Base-by-base conservation (phyloP, 345 rosid species). In the Citrus reticulata region DNA sequence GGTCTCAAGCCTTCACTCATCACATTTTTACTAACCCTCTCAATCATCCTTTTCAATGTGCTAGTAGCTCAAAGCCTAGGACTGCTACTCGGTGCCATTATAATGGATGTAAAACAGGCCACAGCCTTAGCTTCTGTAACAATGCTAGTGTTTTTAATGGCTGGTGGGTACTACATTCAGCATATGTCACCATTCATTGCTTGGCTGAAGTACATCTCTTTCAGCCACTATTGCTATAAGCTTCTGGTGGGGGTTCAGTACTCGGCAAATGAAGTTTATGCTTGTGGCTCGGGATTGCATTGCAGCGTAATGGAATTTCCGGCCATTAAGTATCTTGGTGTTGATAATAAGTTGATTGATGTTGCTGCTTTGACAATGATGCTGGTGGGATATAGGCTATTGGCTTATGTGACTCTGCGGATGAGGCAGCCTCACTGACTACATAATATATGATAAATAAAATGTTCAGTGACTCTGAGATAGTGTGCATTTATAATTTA, bases 51-150 rank as follows among this genome's bases (percentile, higher is more conserved):
- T 40, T 88, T 86, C 87, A 93, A 92, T 60, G 98, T 95, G 74
- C 81, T 95, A 67, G 98, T 95, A 4, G 89, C 99, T 34, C 98
- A 93, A 82, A 90, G 97, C 0, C 85, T 95, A 17, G 99, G 99
- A 22, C 83, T 95, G 24, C 98, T 93, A 1, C 77, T 95, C 1
- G 99, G 99, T 6, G 99, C 99, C 5, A 79, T 95, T 77, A 80
- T 95, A 32, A 91, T 90, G 96, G 96, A 95, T 6, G 90, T 85
- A 3, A 95, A 95, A 78, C 96, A 88, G 80, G 98, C 92, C 5
- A 90, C 99, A 3, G 89, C 98, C 40, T 80, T 93, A 29, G 91
- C 97, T 68, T 95, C 98, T 0, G 98, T 93, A 67, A 80, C 91
- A 59, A 95, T 92, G 97, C 90, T 95, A 16, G 92, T 92, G 70